Evolutionary conservation across 1,284 basidiomycete species (phyloP).

Genomic region (Chalciporus sp.): DNA sequence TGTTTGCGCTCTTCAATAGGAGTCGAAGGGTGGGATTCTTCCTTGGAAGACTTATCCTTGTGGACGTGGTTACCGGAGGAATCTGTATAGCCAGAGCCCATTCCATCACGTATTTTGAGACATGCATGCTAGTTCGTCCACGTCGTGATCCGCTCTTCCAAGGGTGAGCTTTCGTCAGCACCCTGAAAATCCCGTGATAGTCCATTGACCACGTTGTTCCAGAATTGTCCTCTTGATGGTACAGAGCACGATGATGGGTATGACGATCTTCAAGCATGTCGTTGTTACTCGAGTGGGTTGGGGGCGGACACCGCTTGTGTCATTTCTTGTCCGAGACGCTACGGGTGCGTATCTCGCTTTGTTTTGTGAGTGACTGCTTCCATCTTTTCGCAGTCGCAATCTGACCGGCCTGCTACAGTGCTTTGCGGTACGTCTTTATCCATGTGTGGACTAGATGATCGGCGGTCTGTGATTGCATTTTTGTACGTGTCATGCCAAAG

Average conservation of each 20-base stretch:
- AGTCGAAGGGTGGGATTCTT: slow-evolving; percentile 14
- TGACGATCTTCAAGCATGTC: slow-evolving; percentile 14
- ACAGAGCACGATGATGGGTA: slow-evolving; percentile 12
- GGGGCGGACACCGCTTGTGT: slow-evolving; percentile 19
- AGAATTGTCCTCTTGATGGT: slow-evolving; percentile 4
- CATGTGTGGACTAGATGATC: slow-evolving; percentile 6
- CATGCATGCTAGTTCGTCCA: slow-evolving; percentile 15
- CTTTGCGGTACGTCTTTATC: neutral
- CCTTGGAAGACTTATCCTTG: neutral
- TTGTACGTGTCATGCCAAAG: slow-evolving; percentile 12
- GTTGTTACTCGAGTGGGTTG: slow-evolving; percentile 1
- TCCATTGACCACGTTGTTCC: neutral
- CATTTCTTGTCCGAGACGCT: slow-evolving; percentile 21
- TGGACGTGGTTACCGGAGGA: too few species aligned
- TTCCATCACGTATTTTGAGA: slow-evolving; percentile 3
- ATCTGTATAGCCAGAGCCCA: neutral
- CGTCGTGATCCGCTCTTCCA: neutral
- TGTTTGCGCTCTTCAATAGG: slow-evolving; percentile 28
- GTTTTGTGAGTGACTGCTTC: slow-evolving; percentile 17
- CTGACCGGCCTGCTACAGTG: slow-evolving; percentile 3
- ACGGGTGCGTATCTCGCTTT: slow-evolving; percentile 6
- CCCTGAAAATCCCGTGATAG: neutral
- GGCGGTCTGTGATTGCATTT: neutral
- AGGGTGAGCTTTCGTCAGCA: neutral
- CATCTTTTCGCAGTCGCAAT: neutral